Percentiles rank a stretch among this genome's conserved stretches.
phyloP scores from a whole-genome alignment of 305 asterid genomes.

The Rubia tinctorum region DNA sequence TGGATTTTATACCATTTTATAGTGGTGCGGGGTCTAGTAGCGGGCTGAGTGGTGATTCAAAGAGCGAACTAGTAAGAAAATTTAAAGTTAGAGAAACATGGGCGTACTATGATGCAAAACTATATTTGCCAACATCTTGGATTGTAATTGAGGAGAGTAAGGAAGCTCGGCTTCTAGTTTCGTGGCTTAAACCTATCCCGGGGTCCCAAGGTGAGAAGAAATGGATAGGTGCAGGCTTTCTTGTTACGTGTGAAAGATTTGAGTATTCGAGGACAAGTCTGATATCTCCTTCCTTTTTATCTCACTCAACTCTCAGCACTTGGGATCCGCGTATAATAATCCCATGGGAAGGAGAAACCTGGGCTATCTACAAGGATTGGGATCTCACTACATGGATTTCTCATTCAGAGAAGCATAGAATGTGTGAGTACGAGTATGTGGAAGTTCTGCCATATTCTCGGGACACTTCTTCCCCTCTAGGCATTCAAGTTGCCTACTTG shows the following conservation, averaged over 20 bases:
- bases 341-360: constrained; percentile 11
- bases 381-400: not conserved
- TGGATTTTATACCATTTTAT: not conserved
- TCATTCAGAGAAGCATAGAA: too few relatives aligned
- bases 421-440: too few relatives aligned
- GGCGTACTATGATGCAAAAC: not conserved
- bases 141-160: not conserved
- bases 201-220: not conserved
- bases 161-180: not conserved
- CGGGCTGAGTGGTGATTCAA: not conserved
- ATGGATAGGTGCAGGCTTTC: not conserved
- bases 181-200: not conserved
- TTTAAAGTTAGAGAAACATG: not conserved
- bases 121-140: not conserved
- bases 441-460: too few relatives aligned
- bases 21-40: not conserved
- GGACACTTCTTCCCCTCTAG: too few relatives aligned
- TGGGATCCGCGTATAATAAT: not conserved
- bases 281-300: not conserved
- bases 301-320: not conserved
- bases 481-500: too few relatives aligned
- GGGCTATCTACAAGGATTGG: constrained; percentile 16
- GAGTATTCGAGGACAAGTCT: not conserved
- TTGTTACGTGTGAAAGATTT: not conserved
- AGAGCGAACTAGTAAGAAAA: not conserved